Percentiles rank a stretch among this genome's conserved stretches.
These are phyloP conservation scores for Fusarium keratoplasticum DNA, from an alignment of 2,329 filamentous ascomycete genomes.

Conservation along the genomic window DNA sequence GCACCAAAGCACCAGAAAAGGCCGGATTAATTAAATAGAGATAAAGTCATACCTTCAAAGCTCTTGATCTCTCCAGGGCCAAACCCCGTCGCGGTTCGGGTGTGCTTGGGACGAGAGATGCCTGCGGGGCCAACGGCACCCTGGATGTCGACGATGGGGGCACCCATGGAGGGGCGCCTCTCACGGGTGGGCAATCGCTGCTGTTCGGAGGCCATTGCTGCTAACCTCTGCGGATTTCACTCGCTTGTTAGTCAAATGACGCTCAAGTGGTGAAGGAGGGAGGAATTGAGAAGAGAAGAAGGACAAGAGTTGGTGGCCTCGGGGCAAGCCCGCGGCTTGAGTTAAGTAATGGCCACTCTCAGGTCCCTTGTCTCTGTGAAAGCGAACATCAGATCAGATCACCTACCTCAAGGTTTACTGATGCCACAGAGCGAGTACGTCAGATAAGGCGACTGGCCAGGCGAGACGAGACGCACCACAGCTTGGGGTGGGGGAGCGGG, in stretches of 20 bases:
- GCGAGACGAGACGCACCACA: conserved; percentile 38
- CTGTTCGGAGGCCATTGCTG: conserved; percentile 51
- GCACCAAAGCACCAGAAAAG: background rate
- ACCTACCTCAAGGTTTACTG: conserved; percentile 41
- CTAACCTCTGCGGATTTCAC: conserved; percentile 9
- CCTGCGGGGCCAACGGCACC: conserved; percentile 89
- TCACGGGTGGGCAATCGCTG: conserved; percentile 68
- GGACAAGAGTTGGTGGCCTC: conserved; percentile 10
- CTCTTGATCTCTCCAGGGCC: conserved; percentile 91
- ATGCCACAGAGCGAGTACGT: conserved; percentile 40
- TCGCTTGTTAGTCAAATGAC: conserved; percentile 28
- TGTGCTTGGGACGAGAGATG: conserved; percentile 91
- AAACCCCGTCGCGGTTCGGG: conserved; percentile 95
- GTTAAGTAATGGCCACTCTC: conserved; percentile 36
- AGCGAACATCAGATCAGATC: conserved; percentile 45
- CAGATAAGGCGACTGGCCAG: conserved; percentile 44
- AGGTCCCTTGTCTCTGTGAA: conserved; percentile 29
- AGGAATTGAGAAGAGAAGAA: conserved; percentile 11
- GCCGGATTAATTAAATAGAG: background rate
- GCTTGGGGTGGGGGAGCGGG: conserved; percentile 44
- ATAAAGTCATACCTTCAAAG: conserved; percentile 78
- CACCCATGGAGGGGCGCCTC: conserved; percentile 83
- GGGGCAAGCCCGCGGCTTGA: conserved; percentile 12
- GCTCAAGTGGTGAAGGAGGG: conserved; percentile 11
- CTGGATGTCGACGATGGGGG: conserved; percentile 87